These are phyloP conservation scores for Arbutus unedo DNA, from an alignment of 148 eudicot species.

Conservation along the genomic window DNA sequence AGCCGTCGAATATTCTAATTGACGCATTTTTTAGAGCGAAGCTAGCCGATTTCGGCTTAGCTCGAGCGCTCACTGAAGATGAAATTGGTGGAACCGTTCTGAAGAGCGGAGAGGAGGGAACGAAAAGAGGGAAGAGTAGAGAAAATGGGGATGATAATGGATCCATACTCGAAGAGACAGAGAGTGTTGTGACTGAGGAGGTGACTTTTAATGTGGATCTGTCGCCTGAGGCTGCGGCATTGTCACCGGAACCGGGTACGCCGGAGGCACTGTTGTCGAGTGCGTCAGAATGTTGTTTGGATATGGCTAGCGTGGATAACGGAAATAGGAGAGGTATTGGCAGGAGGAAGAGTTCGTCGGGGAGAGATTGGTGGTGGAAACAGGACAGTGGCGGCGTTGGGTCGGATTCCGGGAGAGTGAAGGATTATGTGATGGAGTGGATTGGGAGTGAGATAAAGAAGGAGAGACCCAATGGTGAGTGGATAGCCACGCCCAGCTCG, in stretches of 20 bases:
- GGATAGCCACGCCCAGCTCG: conserved; percentile 36
- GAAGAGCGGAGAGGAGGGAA: conserved; percentile 30
- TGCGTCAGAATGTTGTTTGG: conserved; percentile 58
- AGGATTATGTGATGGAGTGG: conserved; percentile 99
- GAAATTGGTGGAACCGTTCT: conserved; percentile 21
- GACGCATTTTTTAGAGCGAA: conserved; percentile 66
- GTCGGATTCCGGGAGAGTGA: conserved; percentile 66
- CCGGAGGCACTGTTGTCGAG: conserved; percentile 52
- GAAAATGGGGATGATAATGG: conserved; percentile 50
- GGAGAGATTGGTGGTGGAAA: conserved; percentile 98
- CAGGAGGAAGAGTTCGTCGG: conserved; percentile 56
- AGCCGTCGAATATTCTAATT: conserved; percentile 76
- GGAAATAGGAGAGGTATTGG: conserved; percentile 38
- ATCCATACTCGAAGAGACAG: conserved; percentile 67
- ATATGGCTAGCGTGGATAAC: conserved; percentile 68
- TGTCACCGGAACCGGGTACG: conserved; percentile 30
- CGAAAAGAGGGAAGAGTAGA: conserved; percentile 20
- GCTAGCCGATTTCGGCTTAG: conserved; percentile 88
- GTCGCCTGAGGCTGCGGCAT: conserved; percentile 33
- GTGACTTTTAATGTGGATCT: conserved; percentile 45
- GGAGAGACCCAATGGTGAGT: conserved; percentile 63
- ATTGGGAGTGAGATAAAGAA: conserved; percentile 90
- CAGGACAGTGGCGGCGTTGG: conserved; percentile 57
- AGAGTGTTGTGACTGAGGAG: conserved; percentile 55
- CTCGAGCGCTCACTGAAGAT: conserved; percentile 44